These are phyloP conservation scores for Cyclotella baltica DNA, from an alignment of 108 stramenopile genomes.

Conservation along the genomic window DNA sequence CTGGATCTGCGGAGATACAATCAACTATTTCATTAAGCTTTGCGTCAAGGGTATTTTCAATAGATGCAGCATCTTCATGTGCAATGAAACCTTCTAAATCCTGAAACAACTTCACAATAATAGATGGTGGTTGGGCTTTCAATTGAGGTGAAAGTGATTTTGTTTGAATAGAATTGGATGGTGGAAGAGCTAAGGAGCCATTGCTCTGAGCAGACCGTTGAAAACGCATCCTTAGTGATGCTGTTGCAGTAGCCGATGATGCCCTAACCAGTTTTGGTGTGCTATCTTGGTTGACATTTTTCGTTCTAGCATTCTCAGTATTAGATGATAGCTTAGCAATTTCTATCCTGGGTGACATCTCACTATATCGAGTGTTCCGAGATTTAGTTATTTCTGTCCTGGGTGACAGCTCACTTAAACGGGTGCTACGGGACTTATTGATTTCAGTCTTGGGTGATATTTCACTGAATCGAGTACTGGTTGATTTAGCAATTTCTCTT, in stretches of 20 bases:
- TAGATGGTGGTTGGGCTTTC: slow-evolving; percentile 14
- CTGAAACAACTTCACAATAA: slow-evolving; percentile 45
- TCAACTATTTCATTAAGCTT: not conserved
- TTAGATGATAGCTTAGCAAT: no score
- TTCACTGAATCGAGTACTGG: slow-evolving; percentile 5
- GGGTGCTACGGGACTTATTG: no score
- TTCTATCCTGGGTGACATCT: no score
- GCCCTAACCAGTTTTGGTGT: slow-evolving; percentile 2
- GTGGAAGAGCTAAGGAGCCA: slow-evolving; percentile 20
- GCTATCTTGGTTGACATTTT: not conserved
- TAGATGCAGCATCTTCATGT: not conserved
- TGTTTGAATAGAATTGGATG: not conserved
- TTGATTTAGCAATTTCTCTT: slow-evolving; percentile 5
- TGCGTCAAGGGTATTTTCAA: not conserved
- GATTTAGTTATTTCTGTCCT: no score
- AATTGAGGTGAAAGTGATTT: not conserved
- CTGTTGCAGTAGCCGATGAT: slow-evolving; percentile 40
- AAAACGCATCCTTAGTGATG: slow-evolving; percentile 26
- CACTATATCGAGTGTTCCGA: no score
- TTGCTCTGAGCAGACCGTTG: slow-evolving; percentile 29
- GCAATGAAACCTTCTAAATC: slow-evolving; percentile 23
- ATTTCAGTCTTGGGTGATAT: not conserved
- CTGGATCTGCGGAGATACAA: not conserved
- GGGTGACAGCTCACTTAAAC: no score
- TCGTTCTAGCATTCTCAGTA: no score